These are phyloP conservation scores for Aspergillus steynii DNA, from an alignment of 495 filamentous ascomycete genomes.

Conservation along the genomic window DNA sequence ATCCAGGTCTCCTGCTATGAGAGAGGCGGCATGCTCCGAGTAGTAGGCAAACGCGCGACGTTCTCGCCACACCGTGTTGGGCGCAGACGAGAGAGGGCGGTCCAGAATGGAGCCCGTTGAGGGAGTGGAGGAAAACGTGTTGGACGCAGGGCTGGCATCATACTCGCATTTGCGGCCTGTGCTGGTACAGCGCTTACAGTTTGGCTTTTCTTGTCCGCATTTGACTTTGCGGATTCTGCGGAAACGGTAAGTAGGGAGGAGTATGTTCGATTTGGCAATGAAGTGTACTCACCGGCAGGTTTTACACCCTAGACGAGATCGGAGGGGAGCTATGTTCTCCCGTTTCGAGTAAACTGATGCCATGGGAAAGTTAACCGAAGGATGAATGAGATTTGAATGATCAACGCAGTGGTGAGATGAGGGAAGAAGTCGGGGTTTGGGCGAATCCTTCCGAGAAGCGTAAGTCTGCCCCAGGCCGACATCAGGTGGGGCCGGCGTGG, in stretches of 20 bases:
- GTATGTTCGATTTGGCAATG: background rate
- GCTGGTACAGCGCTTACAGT: slow-evolving; percentile 46
- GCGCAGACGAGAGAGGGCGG: slow-evolving; percentile 20
- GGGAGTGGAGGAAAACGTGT: slow-evolving; percentile 12
- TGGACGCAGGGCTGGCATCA: slow-evolving; percentile 3
- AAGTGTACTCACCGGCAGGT: background rate
- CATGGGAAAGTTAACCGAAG: background rate
- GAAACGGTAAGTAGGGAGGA: background rate
- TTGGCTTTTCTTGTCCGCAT: slow-evolving; percentile 57
- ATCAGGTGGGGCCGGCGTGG: slow-evolving; percentile 19
- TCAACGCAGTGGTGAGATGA: background rate
- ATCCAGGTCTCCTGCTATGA: slow-evolving; percentile 48
- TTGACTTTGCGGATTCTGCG: slow-evolving; percentile 53
- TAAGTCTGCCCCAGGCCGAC: background rate
- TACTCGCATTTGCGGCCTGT: slow-evolving; percentile 54
- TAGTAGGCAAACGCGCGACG: slow-evolving; percentile 45
- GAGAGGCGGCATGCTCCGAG: slow-evolving; percentile 32
- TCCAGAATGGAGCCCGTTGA: slow-evolving; percentile 13
- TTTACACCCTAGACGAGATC: background rate
- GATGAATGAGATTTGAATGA: background rate
- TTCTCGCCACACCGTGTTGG: slow-evolving; percentile 36
- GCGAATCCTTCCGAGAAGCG: background rate
- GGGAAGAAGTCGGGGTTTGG: background rate
- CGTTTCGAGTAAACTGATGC: background rate
- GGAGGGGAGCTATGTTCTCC: background rate